A percentile compares a stretch with the other conserved stretches of the same genome.
Evolutionary conservation across 2,329 filamentous ascomycete genomes (phyloP).

Genomic region (Calonectria fujianensis): DNA sequence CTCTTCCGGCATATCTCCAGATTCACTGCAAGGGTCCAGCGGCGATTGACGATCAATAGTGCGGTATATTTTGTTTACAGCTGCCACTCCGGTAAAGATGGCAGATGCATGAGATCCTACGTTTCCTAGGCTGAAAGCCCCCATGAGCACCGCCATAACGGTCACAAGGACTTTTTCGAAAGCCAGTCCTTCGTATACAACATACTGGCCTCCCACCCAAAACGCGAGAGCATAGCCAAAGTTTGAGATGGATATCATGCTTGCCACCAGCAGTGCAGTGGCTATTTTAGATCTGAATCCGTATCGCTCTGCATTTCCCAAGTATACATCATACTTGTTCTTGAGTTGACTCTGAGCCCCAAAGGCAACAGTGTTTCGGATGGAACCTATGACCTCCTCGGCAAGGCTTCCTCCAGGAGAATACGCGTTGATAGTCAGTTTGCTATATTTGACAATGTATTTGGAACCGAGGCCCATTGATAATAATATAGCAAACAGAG

Average conservation of each 20-base stretch:
- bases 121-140: conserved; percentile 92
- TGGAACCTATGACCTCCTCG: conserved; percentile 95
- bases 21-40: conserved; percentile 82
- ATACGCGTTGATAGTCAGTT: conserved; percentile 85
- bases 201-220: conserved; percentile 88
- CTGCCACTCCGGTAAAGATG: conserved; percentile 79
- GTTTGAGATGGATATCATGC: conserved; percentile 89
- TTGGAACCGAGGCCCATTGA: conserved; percentile 81
- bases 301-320: conserved; percentile 82
- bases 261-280: conserved; percentile 86
- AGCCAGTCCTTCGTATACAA: conserved; percentile 78
- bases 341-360: conserved; percentile 94
- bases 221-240: conserved; percentile 91
- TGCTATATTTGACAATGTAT: conserved; percentile 88
- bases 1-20: conserved; percentile 81
- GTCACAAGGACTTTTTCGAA: conserved; percentile 87
- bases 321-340: conserved; percentile 85
- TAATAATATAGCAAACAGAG: conserved; percentile 83
- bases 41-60: conserved; percentile 94
- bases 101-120: conserved; percentile 92
- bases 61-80: conserved; percentile 92
- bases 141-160: conserved; percentile 93
- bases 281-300: conserved; percentile 86
- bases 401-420: conserved; percentile 90
- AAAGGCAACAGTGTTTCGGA: conserved; percentile 94